Conservation (phyloP, 1,284 basidiomycete species). For the Bothia castanella region DNA sequence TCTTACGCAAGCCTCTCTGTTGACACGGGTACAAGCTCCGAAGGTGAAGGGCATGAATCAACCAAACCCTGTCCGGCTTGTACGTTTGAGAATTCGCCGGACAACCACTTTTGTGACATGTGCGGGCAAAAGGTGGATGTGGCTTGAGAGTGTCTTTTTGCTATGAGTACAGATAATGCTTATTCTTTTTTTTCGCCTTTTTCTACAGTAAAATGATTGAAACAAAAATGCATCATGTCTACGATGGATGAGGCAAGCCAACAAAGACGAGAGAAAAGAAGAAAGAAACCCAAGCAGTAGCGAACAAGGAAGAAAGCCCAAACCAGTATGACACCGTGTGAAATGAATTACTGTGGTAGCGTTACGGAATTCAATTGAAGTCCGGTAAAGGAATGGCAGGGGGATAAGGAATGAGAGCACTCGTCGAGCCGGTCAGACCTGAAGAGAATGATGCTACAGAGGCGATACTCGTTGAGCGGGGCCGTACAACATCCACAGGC, state of each 20-base stretch:
- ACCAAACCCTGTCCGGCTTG: slow-evolving; percentile 42
- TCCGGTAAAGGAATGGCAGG: slow-evolving; percentile 26
- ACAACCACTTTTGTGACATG: slow-evolving; percentile 38
- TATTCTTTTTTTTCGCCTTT: slow-evolving; percentile 24
- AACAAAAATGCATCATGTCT: slow-evolving; percentile 25
- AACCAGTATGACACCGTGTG: slow-evolving; percentile 25
- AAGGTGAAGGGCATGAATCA: slow-evolving; percentile 32
- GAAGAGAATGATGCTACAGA: slow-evolving; percentile 24
- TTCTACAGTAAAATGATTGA: slow-evolving; percentile 24
- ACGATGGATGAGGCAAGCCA: slow-evolving; percentile 34
- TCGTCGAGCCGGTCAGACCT: slow-evolving; percentile 16
- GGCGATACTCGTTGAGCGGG: slow-evolving; percentile 28
- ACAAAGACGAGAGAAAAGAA: slow-evolving; percentile 16
- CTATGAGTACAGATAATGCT: slow-evolving; percentile 36
- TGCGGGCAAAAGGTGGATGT: slow-evolving; percentile 32
- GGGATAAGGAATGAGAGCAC: slow-evolving; percentile 17
- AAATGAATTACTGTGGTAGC: slow-evolving; percentile 6
- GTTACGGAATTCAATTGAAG: slow-evolving; percentile 27
- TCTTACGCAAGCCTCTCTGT: slow-evolving; percentile 29
- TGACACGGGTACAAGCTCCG: slow-evolving; percentile 35
- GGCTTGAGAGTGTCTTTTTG: slow-evolving; percentile 17
- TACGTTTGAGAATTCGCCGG: slow-evolving; percentile 41
- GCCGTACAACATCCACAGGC: slow-evolving; percentile 27
- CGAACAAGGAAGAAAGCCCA: slow-evolving; percentile 20
- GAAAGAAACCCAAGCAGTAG: slow-evolving; percentile 23